A percentile compares a stretch with the other conserved stretches of the same genome.
Evolutionary conservation across 1,139 yeast species (phyloP).

Genomic region (Geotrichum carabidarum): DNA sequence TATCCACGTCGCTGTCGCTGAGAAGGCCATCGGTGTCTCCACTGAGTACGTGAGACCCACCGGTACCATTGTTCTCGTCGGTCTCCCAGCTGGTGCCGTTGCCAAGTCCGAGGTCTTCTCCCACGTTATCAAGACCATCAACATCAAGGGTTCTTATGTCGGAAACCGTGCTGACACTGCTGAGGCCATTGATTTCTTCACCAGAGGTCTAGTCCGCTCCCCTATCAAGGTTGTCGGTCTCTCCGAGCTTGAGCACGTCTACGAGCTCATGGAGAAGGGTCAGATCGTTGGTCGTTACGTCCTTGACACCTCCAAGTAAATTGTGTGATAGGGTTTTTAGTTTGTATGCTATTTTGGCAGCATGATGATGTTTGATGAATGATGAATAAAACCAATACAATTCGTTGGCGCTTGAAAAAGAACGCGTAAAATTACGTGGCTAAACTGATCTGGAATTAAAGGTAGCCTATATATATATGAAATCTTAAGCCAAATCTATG

Average conservation of each 20-base stretch:
- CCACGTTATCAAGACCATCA: slow-evolving; percentile 60
- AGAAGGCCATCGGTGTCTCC: slow-evolving; percentile 64
- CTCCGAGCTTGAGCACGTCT: slow-evolving; percentile 55
- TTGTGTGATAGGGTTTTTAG: background rate
- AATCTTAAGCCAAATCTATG: no score
- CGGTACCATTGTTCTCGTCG: slow-evolving; percentile 77
- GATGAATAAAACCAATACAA: background rate
- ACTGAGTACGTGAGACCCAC: slow-evolving; percentile 63
- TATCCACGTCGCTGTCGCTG: slow-evolving; percentile 74
- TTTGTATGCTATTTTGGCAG: background rate
- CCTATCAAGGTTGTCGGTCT: slow-evolving; percentile 65
- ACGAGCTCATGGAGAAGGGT: slow-evolving; percentile 64
- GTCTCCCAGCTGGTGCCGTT: slow-evolving; percentile 70
- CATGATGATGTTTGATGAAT: slow-evolving; percentile 9
- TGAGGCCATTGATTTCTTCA: slow-evolving; percentile 70
- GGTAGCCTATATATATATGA: no score
- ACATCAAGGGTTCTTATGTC: slow-evolving; percentile 69
- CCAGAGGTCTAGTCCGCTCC: slow-evolving; percentile 61
- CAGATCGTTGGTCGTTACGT: slow-evolving; percentile 70
- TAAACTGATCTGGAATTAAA: no score
- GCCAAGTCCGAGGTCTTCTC: slow-evolving; percentile 57
- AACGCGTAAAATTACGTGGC: no score
- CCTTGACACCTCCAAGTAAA: slow-evolving; percentile 49
- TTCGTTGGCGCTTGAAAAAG: no score
- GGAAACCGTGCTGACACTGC: slow-evolving; percentile 77